These are phyloP conservation scores for Gentiana macrophylla DNA, from an alignment of 257 asterid species.

Conservation along the genomic window DNA sequence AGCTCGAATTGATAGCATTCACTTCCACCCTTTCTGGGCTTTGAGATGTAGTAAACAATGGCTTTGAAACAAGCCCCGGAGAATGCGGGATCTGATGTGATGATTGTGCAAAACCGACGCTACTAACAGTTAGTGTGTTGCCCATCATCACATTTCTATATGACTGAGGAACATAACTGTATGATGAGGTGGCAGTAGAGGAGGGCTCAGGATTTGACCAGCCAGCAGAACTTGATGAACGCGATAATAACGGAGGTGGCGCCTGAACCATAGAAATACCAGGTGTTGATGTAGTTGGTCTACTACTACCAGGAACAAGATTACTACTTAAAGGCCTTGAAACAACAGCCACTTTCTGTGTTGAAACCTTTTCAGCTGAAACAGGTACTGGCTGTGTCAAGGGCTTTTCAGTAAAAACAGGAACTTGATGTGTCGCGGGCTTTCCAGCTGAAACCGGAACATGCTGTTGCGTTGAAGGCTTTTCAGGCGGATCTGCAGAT, in stretches of 20 bases:
- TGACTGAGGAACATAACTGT: slow-evolving; percentile 58
- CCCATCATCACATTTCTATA: slow-evolving; percentile 82
- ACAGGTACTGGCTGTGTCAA: slow-evolving; percentile 17
- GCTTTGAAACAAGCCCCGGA: slow-evolving; percentile 28
- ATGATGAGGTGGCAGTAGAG: slow-evolving; percentile 27
- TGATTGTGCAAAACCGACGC: slow-evolving; percentile 32
- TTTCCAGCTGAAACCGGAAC: slow-evolving; percentile 25
- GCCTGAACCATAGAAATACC: slow-evolving; percentile 46
- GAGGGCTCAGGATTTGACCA: slow-evolving; percentile 59
- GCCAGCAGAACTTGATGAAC: slow-evolving; percentile 73
- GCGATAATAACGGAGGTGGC: slow-evolving; percentile 42
- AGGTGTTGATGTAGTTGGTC: slow-evolving; percentile 41
- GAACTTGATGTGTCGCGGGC: slow-evolving; percentile 22
- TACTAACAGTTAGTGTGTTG: slow-evolving; percentile 29
- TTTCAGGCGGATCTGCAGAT: slow-evolving; percentile 27
- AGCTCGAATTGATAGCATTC: slow-evolving; percentile 25
- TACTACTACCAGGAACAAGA: slow-evolving; percentile 39
- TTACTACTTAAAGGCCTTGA: slow-evolving; percentile 91
- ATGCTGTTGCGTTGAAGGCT: slow-evolving; percentile 22
- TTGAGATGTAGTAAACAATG: slow-evolving; percentile 29
- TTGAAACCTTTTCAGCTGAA: slow-evolving; percentile 32
- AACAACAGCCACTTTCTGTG: slow-evolving; percentile 31
- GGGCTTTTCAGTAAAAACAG: slow-evolving; percentile 27
- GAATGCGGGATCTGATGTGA: slow-evolving; percentile 19
- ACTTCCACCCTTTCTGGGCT: slow-evolving; percentile 43